Conservation (phyloP, 1,139 yeast species). For the Geotrichum siamense region DNA sequence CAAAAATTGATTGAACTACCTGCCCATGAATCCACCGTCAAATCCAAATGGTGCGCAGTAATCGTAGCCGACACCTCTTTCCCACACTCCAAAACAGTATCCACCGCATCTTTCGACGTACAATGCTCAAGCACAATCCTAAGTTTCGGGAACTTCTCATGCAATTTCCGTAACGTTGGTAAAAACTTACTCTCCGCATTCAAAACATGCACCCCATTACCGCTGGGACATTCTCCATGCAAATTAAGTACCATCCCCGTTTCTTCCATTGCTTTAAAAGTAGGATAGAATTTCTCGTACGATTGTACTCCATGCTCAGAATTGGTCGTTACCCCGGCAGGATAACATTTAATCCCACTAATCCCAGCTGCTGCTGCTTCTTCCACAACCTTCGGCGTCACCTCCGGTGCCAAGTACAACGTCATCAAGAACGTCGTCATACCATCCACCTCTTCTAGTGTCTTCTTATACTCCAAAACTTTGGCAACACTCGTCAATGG, state of each 20-base stretch:
- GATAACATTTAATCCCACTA: slow-evolving; percentile 84
- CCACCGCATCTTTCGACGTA: slow-evolving; percentile 83
- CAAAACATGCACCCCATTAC: slow-evolving; percentile 65
- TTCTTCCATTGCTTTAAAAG: slow-evolving; percentile 80
- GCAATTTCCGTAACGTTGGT: slow-evolving; percentile 81
- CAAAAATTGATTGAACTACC: slow-evolving; percentile 93
- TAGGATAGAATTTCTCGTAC: slow-evolving; percentile 77
- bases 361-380: slow-evolving; percentile 69
- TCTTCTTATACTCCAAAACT: slow-evolving; percentile 61
- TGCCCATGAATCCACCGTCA: slow-evolving; percentile 94
- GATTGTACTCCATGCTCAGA: slow-evolving; percentile 89
- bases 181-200: slow-evolving; percentile 90
- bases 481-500: slow-evolving; percentile 77
- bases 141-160: slow-evolving; percentile 74
- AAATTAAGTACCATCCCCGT: slow-evolving; percentile 70
- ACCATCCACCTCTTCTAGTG: slow-evolving; percentile 64
- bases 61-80: slow-evolving; percentile 80
- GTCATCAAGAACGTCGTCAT: slow-evolving; percentile 87
- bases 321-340: slow-evolving; percentile 98
- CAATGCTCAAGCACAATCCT: slow-evolving; percentile 92
- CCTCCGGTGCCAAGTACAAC: slow-evolving; percentile 64
- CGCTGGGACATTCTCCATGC: slow-evolving; percentile 84
- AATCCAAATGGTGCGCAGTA: slow-evolving; percentile 87
- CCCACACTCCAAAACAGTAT: slow-evolving; percentile 66
- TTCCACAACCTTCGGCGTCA: slow-evolving; percentile 78